Evolutionary conservation across 1,284 basidiomycete species (phyloP), one percentile per base, ranked within the genome.

Genomic region (Neotropicomus parvogracilis): DNA sequence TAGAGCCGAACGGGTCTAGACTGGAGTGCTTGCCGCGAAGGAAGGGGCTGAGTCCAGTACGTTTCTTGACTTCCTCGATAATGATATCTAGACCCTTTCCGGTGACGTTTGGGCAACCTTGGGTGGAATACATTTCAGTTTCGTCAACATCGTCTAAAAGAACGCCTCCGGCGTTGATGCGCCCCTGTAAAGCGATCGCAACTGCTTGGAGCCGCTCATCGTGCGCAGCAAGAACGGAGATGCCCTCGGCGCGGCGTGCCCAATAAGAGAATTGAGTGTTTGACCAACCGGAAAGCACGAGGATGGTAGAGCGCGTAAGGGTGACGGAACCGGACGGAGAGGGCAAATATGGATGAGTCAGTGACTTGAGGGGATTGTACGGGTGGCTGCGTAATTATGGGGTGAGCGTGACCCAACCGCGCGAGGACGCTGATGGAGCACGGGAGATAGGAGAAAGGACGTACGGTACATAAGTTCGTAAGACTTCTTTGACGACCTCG

Each of bases 251-350:
- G 21, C 74, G 73, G 41, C 74, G 73, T 19, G 74, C 74, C 74
- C 74, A 75, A 49, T 75, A 75, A 37, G 75, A 75, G 44, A 77
- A 77, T 50, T 75, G 74, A 5, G 74, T 75, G 46, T 75, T 77
- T 19, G 75, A 77, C 74, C 74, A 75, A 45, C 74, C 74, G 4
- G 73, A 75, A 37, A 75, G 67, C 37, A 70, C 59, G 44, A 75
- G 70, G 38, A 75, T 70, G 34, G 73, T 73, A 36, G 74, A 68
- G 29, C 74, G 72, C 20, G 75, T 77, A 40, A 75, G 67, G 10
- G 66, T 74, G 41, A 75, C 74, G 46, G 66, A 63, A 33, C 74
- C 75, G 11, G 68, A 61, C 17, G 73, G 73, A 28, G 72, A 67
- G 41, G 50, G 58, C 17, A 56, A 50, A 52, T 66, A 77, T 14